Percentiles rank a stretch among this genome's conserved stretches.
phyloP scores from a whole-genome alignment of 106 monocot genomes.

The Phalaenopsis aphrodite region DNA sequence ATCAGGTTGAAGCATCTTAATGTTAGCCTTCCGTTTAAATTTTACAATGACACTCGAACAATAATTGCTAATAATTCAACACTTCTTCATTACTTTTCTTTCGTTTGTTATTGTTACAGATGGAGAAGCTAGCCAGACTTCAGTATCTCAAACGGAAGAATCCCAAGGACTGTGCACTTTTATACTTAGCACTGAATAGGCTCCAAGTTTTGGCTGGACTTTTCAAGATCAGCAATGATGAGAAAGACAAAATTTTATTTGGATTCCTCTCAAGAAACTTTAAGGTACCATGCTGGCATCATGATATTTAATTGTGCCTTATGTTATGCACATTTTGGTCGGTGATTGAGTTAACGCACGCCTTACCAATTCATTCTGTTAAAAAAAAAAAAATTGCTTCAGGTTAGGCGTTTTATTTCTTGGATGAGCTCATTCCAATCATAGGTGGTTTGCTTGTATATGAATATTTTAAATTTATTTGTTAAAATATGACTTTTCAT shows the following conservation, averaged over 20 bases:
- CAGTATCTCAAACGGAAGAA: constrained; percentile 80
- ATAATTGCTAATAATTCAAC: background rate
- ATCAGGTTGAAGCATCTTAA: background rate
- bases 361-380: background rate
- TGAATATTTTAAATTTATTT: background rate
- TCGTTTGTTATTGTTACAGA: constrained; percentile 30
- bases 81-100: background rate
- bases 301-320: constrained; percentile 1
- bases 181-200: constrained; percentile 85
- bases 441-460: background rate
- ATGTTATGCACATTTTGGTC: background rate
- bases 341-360: background rate
- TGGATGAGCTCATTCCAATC: background rate
- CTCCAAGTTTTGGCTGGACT: constrained; percentile 89
- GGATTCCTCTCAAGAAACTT: constrained; percentile 92
- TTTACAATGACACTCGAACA: background rate
- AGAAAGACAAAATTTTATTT: constrained; percentile 78
- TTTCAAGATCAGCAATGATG: constrained; percentile 86
- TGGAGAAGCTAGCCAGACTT: constrained; percentile 86
- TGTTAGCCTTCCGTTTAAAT: background rate
- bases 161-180: constrained; percentile 91
- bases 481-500: background rate
- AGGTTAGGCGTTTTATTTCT: background rate
- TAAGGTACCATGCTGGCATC: constrained; percentile 39
- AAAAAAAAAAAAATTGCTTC: background rate